phyloP scores from a whole-genome alignment of 176 grass and related monocot species.

The Neostapfia colusana region DNA sequence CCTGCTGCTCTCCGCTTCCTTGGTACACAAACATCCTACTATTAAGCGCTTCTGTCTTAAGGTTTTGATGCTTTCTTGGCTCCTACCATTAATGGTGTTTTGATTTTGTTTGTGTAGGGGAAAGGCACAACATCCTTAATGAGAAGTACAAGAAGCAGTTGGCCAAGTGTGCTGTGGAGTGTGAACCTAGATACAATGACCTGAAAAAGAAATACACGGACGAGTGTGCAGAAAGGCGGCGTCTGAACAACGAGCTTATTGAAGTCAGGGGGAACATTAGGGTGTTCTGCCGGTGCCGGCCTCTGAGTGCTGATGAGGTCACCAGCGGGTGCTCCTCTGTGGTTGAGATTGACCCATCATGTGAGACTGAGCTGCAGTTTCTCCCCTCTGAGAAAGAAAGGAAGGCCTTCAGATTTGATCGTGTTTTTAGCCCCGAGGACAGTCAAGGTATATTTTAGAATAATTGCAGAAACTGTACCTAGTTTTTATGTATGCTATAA shows the following conservation, averaged over 20 bases:
- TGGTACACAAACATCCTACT: constrained; percentile 41
- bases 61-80: constrained; percentile 6
- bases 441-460: constrained; percentile 60
- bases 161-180: constrained; percentile 63
- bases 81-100: constrained; percentile 6
- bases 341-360: constrained; percentile 58
- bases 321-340: constrained; percentile 56
- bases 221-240: constrained; percentile 54
- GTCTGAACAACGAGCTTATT: constrained; percentile 83
- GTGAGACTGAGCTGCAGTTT: constrained; percentile 67
- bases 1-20: constrained; percentile 55
- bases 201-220: constrained; percentile 77
- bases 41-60: not conserved
- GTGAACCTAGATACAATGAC: constrained; percentile 49
- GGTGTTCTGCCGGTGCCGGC: constrained; percentile 84
- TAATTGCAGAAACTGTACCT: not conserved
- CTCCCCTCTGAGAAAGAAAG: constrained; percentile 57
- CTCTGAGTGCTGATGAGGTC: constrained; percentile 67
- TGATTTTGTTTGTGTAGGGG: constrained; percentile 48
- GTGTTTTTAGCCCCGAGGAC: constrained; percentile 65
- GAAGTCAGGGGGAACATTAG: constrained; percentile 91
- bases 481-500: not conserved
- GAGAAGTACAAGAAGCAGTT: constrained; percentile 43
- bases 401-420: constrained; percentile 81
- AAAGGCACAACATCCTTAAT: constrained; percentile 57